Conservation (phyloP, 306 rosid genomes). For the Citrullus amarus region DNA sequence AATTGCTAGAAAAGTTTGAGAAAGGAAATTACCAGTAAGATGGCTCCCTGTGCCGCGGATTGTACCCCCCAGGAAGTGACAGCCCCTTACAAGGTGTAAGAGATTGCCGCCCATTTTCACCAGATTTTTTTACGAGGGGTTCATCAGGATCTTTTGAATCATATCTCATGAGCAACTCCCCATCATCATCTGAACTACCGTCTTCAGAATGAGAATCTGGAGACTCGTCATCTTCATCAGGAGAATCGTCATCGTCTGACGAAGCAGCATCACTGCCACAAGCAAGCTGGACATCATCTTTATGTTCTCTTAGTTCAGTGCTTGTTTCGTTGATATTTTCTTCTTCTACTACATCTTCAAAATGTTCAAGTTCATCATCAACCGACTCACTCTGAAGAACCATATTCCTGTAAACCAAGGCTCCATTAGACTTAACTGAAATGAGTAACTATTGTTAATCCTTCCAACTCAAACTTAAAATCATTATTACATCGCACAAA, state of each 20-base stretch:
- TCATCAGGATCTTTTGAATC: slow-evolving; percentile 18
- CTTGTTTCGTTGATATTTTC: slow-evolving; percentile 37
- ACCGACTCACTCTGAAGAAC: slow-evolving; percentile 59
- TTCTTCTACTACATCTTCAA: slow-evolving; percentile 76
- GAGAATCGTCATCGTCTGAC: slow-evolving; percentile 34
- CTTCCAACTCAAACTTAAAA: neutral
- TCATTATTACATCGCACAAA: neutral
- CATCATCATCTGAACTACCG: slow-evolving; percentile 54
- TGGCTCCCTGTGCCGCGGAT: slow-evolving; percentile 79
- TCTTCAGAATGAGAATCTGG: slow-evolving; percentile 45
- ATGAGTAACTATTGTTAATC: neutral
- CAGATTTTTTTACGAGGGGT: slow-evolving; percentile 15
- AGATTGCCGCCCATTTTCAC: slow-evolving; percentile 20
- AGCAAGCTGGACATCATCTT: slow-evolving; percentile 10
- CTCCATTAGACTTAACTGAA: neutral
- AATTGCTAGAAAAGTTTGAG: neutral
- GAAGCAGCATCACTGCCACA: slow-evolving; percentile 20
- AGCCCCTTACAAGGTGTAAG: slow-evolving; percentile 28
- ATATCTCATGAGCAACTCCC: slow-evolving; percentile 34
- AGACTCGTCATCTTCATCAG: slow-evolving; percentile 46
- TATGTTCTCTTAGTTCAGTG: slow-evolving; percentile 22
- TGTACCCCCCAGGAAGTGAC: slow-evolving; percentile 68
- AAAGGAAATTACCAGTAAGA: slow-evolving; percentile 50
- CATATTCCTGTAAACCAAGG: slow-evolving; percentile 45
- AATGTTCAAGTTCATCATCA: slow-evolving; percentile 89